Percentiles rank a stretch among this genome's conserved stretches.
Evolutionary conservation across 257 asterid genomes (phyloP).

Genomic region (Gentiana straminea): DNA sequence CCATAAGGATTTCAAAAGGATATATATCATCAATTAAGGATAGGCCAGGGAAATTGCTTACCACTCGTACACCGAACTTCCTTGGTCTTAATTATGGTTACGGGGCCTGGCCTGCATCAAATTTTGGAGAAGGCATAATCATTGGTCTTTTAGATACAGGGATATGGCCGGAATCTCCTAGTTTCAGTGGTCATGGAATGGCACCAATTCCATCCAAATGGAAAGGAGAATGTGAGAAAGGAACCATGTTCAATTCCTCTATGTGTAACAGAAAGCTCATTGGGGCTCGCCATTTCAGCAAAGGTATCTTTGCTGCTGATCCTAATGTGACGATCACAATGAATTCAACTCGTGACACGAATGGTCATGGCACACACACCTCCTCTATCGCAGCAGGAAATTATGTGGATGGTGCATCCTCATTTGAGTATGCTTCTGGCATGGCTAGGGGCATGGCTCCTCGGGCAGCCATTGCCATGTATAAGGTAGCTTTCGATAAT

Average conservation of each 20-base stretch:
- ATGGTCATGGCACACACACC: slow-evolving; percentile 36
- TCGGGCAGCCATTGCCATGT: slow-evolving; percentile 23
- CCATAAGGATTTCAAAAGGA: background rate
- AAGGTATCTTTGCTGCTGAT: slow-evolving; percentile 24
- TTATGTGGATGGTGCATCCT: slow-evolving; percentile 22
- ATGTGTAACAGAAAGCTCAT: slow-evolving; percentile 17
- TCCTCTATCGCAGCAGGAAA: slow-evolving; percentile 41
- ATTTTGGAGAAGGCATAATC: slow-evolving; percentile 5
- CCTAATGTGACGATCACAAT: slow-evolving; percentile 22
- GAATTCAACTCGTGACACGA: slow-evolving; percentile 35
- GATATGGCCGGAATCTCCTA: slow-evolving; percentile 4
- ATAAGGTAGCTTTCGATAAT: slow-evolving; percentile 26
- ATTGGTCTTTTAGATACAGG: slow-evolving; percentile 8
- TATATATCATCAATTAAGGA: background rate
- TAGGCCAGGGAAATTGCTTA: background rate
- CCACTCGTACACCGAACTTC: slow-evolving; percentile 9
- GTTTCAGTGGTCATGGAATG: slow-evolving; percentile 32
- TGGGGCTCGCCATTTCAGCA: slow-evolving; percentile 29
- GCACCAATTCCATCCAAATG: slow-evolving; percentile 29
- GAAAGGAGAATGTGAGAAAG: slow-evolving; percentile 35
- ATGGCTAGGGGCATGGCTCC: slow-evolving; percentile 41
- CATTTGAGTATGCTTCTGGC: slow-evolving; percentile 30
- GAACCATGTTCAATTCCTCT: slow-evolving; percentile 30
- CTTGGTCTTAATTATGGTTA: slow-evolving; percentile 2
- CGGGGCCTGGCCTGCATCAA: slow-evolving; percentile 8